Base-by-base conservation (phyloP, 2,329 filamentous ascomycete species). In the Nemania serpens region DNA sequence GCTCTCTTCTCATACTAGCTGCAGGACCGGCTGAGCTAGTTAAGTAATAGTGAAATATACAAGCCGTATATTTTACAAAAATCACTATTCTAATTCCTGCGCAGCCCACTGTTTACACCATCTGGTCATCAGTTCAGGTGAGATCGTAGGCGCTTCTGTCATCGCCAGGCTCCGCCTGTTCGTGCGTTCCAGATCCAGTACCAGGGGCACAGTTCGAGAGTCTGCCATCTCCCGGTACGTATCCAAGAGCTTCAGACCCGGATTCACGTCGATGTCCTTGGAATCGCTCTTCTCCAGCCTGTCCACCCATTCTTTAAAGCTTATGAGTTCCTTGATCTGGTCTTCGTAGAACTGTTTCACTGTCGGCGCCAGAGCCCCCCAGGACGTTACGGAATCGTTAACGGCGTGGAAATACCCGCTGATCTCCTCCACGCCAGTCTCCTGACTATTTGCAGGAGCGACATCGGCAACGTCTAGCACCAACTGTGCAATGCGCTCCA, bases 231-330 rank as follows among this genome's bases (percentile, higher is more conserved):
- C 71, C 46, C 70, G 70, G 63, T 82, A 84, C 42, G 80, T 79
- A 48, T 82, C 80, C 0, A 84, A 65, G 42, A 86, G 71, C 72
- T 84, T 85, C 29, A 83, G 64, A 5, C 76, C 81, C 0, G 81
- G 81, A 63, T 83, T 83, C 53, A 25, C 7, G 20, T 11, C 11
- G 18, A 46, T 13, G 7, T 12, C 18, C 42, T 12, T 22, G 17
- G 5, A 17, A 5, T 68, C 70, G 54, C 78, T 81, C 59, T 75
- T 63, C 59, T 80, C 77, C n/a, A 85, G 70, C 5, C 72, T 69
- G 2, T 66, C 43, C 2, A 84, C 69, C 82, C 82, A 85, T 22
- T 80, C 75, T 11, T 69, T 62, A 29, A 83, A 72, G 12, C 71
- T 61, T 1, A 84, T 76, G 2, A 78, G 56, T 61, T 74, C 70